Conservation (phyloP, 164 flowering plant genomes). For the Chloranthus sessilifolius region DNA sequence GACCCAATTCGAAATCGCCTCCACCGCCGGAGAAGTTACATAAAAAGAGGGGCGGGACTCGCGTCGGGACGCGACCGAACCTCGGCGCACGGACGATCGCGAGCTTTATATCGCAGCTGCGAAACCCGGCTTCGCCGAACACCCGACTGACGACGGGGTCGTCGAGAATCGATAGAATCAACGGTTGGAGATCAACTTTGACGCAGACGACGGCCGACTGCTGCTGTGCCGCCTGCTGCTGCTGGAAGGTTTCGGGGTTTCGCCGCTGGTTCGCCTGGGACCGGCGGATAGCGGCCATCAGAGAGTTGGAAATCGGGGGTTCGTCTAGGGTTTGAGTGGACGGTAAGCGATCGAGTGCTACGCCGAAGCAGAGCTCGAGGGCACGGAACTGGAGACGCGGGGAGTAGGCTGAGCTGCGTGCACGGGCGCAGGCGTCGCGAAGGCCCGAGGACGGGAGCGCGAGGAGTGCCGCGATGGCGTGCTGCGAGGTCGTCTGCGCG, state of each 20-base stretch:
- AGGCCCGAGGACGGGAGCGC: constrained; percentile 46
- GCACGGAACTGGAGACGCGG: constrained; percentile 68
- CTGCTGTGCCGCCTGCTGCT: constrained; percentile 26
- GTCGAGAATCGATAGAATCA: constrained; percentile 81
- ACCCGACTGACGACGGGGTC: constrained; percentile 95
- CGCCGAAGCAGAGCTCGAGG: constrained; percentile 65
- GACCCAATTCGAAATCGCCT: constrained; percentile 20
- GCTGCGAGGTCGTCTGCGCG: constrained; percentile 77
- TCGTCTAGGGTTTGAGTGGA: constrained; percentile 32
- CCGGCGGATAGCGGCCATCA: constrained; percentile 88
- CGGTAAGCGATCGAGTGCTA: constrained; percentile 69
- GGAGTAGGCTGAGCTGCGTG: constrained; percentile 39
- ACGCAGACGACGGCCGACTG: constrained; percentile 25
- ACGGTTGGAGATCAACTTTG: constrained; percentile 70
- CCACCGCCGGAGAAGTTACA: constrained; percentile 44
- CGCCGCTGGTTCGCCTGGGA: constrained; percentile 80
- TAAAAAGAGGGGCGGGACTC: constrained; percentile 55
- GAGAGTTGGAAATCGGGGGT: constrained; percentile 78
- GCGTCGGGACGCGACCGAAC: constrained; percentile 26
- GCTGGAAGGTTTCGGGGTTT: constrained; percentile 48
- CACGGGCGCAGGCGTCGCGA: constrained; percentile 62
- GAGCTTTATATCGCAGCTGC: constrained; percentile 76
- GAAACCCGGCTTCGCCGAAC: constrained; percentile 82
- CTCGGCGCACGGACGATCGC: constrained; percentile 63
- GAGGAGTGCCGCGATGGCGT: constrained; percentile 61